Conservation (phyloP, 352 stramenopile genomes). For the Phytophthora agathidicida region DNA sequence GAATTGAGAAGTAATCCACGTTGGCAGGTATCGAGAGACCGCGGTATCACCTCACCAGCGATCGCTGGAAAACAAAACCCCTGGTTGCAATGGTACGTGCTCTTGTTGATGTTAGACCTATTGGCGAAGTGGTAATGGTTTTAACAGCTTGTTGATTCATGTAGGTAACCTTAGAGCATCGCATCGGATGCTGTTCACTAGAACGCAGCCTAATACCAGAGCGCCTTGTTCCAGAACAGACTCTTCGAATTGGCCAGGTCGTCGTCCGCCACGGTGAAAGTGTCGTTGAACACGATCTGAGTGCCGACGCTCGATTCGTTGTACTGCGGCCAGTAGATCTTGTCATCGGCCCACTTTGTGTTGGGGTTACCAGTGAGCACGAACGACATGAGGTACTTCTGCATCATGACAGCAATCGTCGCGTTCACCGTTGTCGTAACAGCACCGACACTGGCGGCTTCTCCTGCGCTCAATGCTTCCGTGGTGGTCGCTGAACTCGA, state of each 20-base stretch:
- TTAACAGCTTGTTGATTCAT: too few species aligned
- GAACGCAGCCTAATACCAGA: slow-evolving; percentile 28
- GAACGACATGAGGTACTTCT: slow-evolving; percentile 35
- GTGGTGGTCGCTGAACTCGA: slow-evolving; percentile 6
- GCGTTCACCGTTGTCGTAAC: slow-evolving; percentile 15
- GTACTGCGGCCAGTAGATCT: slow-evolving; percentile 31
- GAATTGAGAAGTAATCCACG: too few species aligned
- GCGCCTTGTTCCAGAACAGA: slow-evolving; percentile 35
- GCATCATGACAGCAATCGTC: slow-evolving; percentile 29
- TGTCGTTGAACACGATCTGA: slow-evolving; percentile 34
- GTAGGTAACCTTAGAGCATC: too few species aligned
- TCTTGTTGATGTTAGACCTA: too few species aligned
- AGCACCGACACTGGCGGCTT: neutral
- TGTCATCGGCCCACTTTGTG: slow-evolving; percentile 23
- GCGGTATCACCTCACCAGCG: too few species aligned
- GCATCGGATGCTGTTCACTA: too few species aligned
- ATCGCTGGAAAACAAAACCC: too few species aligned
- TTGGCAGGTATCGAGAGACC: too few species aligned
- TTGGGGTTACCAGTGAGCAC: slow-evolving; percentile 32
- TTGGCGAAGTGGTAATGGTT: too few species aligned
- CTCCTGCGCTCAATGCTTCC: neutral
- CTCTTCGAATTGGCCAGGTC: slow-evolving; percentile 24
- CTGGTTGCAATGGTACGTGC: too few species aligned
- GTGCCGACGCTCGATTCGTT: slow-evolving; percentile 15
- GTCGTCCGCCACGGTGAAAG: slow-evolving; percentile 21